phyloP scores from a whole-genome alignment of 1,284 basidiomycete species.

The Apiotrichum montevideense region DNA sequence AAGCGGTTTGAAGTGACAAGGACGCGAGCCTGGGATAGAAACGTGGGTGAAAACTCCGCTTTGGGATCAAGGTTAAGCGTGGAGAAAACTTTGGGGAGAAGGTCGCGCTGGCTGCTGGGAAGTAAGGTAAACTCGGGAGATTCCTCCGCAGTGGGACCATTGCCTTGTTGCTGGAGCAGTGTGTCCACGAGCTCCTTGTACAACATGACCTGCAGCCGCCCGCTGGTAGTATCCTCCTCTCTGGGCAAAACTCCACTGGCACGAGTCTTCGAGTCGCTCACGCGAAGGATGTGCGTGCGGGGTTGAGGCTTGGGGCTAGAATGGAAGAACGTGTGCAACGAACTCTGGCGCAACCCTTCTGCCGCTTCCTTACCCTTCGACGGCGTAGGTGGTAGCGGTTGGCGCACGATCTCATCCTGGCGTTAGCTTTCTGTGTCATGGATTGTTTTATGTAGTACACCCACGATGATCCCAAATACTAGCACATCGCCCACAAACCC shows the following conservation, averaged over 20 bases:
- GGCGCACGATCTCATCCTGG: conserved; percentile 54
- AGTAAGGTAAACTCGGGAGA: neutral
- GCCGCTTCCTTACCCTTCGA: too few relatives aligned
- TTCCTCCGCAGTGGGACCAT: too few relatives aligned
- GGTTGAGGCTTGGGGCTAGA: too few relatives aligned
- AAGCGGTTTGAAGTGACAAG: conserved; percentile 43
- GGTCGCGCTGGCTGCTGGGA: neutral
- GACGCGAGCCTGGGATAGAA: conserved; percentile 54
- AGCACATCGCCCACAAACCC: conserved; percentile 57
- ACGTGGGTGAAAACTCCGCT: conserved; percentile 54
- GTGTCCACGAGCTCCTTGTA: conserved; percentile 66
- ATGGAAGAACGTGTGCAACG: conserved; percentile 12
- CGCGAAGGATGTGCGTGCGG: conserved; percentile 48
- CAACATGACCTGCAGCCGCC: conserved; percentile 75
- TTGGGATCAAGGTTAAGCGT: conserved; percentile 52
- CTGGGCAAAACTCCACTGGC: conserved; percentile 54
- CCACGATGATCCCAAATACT: conserved; percentile 62
- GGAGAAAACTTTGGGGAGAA: conserved; percentile 48
- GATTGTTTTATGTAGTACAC: conserved; percentile 15
- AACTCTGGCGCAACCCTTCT: conserved; percentile 2
- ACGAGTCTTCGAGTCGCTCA: conserved; percentile 75
- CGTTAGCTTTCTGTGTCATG: neutral
- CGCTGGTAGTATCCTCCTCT: conserved; percentile 58
- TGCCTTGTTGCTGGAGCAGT: conserved; percentile 21
- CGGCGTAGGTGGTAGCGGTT: too few relatives aligned